These are phyloP conservation scores for Madurella mycetomatis DNA, from an alignment of 2,329 filamentous ascomycete genomes.

Conservation along the genomic window DNA sequence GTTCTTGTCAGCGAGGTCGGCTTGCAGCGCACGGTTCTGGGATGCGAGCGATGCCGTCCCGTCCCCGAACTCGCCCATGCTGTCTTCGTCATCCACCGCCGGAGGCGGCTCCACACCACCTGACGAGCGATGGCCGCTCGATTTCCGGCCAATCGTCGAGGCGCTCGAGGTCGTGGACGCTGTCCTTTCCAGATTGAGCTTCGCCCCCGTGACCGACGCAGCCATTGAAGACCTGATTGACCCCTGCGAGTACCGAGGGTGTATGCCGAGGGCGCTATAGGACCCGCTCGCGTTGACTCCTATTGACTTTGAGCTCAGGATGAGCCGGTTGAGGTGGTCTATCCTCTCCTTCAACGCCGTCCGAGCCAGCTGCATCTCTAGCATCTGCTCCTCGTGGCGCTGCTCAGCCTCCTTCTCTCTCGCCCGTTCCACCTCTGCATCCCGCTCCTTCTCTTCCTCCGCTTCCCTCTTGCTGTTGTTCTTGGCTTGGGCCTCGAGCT, in stretches of 20 bases:
- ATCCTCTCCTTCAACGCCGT: slow-evolving; percentile 97
- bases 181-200: slow-evolving; percentile 57
- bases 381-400: slow-evolving; percentile 92
- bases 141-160: slow-evolving; percentile 55
- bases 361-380: slow-evolving; percentile 95
- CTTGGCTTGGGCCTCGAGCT: slow-evolving; percentile 80
- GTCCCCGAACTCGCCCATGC: slow-evolving; percentile 76
- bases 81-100: slow-evolving; percentile 61
- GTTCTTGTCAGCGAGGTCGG: slow-evolving; percentile 95
- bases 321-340: slow-evolving; percentile 90
- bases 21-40: slow-evolving; percentile 88
- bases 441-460: slow-evolving; percentile 58
- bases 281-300: slow-evolving; percentile 81
- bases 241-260: slow-evolving; percentile 59
- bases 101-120: slow-evolving; percentile 34
- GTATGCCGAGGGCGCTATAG: slow-evolving; percentile 62
- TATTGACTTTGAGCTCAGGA: slow-evolving; percentile 90
- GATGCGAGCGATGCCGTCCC: slow-evolving; percentile 74
- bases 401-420: slow-evolving; percentile 76
- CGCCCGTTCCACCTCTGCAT: slow-evolving; percentile 67
- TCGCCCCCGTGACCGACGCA: slow-evolving; percentile 49
- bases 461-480: slow-evolving; percentile 57
- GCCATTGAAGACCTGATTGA: slow-evolving; percentile 65
- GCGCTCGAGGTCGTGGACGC: slow-evolving; percentile 62
- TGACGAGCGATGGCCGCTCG: slow-evolving; percentile 43